Base-by-base conservation (phyloP, 352 stramenopile species). In the Pythium sp. region DNA sequence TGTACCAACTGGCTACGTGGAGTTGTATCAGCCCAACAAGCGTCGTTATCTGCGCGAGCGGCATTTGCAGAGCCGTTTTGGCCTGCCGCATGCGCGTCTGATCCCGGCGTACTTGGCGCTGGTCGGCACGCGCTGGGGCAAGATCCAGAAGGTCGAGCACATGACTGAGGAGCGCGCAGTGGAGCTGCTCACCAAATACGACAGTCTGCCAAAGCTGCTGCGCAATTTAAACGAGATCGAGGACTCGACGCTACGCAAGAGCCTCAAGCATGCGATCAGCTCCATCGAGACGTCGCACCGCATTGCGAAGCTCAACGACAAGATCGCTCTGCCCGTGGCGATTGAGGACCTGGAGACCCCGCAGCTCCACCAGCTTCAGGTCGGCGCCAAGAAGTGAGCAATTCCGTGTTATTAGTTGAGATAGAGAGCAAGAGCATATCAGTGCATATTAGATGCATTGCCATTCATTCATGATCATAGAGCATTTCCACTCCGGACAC, bases 11-110 rank as follows among this genome's bases (percentile, higher is more conserved):
- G 63, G 43, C 20, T 62, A 65, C 56, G 84, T 95, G 14, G 76
- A 90, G 65, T 65, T 95, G 46, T 95, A 95, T 67, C 84, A 89
- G 65, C 86, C 86, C 59, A 90, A 78, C 58, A 88, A 86, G 67
- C 78, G 85, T 1, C 75, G 80, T 24, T 93, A 92, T 68, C 65
- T 93, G 26, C 80, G 79, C 5, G 85, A 92, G 32, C 76, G 81
- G 18, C 75, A 87, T 58, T 62, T 95, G 32, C 78, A 73, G 54
- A 82, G 79, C 49, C 82, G 86, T 14, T 90, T 90, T 36, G 83
- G 83, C 0, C 56, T 86, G 36, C 66, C 59, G 15, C 74, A 77
- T 7, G 77, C 83, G 18, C 73, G 60, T 12, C 66, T 93, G 41
- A 70, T 93, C 0, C 86, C 87, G 0, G 84, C 87, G 24, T 90